Conservation (phyloP, 2,329 filamentous ascomycete genomes). For the Cladophialophora exuberans region DNA sequence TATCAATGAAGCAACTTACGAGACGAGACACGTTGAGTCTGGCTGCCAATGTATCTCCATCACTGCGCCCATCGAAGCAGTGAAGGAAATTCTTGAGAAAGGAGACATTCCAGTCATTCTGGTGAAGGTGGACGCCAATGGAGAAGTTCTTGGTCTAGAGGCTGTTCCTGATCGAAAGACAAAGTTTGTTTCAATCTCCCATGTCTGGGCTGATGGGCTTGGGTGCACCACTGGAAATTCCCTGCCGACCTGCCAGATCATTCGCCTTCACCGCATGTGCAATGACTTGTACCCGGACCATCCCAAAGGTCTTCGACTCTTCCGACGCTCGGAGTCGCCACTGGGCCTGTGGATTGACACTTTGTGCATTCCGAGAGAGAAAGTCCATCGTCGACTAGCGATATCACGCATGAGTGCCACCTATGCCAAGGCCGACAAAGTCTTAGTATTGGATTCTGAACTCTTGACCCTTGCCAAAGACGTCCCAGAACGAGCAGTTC, state of each 20-base stretch:
- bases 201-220: slow-evolving; percentile 45
- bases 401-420: slow-evolving; percentile 41
- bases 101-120: slow-evolving; percentile 11
- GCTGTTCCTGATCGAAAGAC: neutral
- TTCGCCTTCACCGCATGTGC: slow-evolving; percentile 34
- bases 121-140: neutral
- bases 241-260: slow-evolving; percentile 39
- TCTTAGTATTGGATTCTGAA: slow-evolving; percentile 41
- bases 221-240: slow-evolving; percentile 39
- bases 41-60: slow-evolving; percentile 9
- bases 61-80: slow-evolving; percentile 3
- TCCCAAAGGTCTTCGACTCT: slow-evolving; percentile 1
- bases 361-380: slow-evolving; percentile 30
- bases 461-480: slow-evolving; percentile 32
- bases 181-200: slow-evolving; percentile 42
- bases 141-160: neutral
- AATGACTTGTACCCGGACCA: slow-evolving; percentile 10
- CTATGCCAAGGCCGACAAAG: slow-evolving; percentile 39
- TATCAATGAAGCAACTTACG: slow-evolving; percentile 13
- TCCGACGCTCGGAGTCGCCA: neutral
- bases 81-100: slow-evolving; percentile 8
- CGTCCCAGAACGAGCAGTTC: slow-evolving; percentile 33
- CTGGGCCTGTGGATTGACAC: slow-evolving; percentile 34
- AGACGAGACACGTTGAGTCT: slow-evolving; percentile 10
- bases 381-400: slow-evolving; percentile 28